A percentile compares a stretch with the other conserved stretches of the same genome.
These are phyloP conservation scores for Centella asiatica DNA, from an alignment of 129 eudicot species.

Conservation along the genomic window DNA sequence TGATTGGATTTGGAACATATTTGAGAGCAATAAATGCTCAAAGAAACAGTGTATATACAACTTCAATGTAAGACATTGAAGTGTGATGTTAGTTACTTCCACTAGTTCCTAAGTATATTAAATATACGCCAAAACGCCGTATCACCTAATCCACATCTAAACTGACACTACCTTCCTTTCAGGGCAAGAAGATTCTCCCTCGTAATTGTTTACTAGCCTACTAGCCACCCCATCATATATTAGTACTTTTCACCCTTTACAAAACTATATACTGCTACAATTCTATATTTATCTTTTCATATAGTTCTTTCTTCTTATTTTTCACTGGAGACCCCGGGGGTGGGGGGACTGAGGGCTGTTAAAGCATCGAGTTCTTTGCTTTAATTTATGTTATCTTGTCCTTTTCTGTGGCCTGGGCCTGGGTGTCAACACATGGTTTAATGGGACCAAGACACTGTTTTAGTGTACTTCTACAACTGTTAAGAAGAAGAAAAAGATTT, in stretches of 20 bases:
- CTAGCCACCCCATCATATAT: not conserved
- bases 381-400: not conserved
- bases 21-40: too few species aligned
- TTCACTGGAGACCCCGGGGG: too few species aligned
- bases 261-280: too few species aligned
- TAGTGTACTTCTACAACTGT: not conserved
- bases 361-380: too few species aligned
- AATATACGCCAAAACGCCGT: constrained; percentile 18
- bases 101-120: not conserved
- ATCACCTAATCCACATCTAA: constrained; percentile 21
- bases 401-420: constrained; percentile 7
- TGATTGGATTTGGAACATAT: not conserved
- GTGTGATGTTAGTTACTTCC: constrained; percentile 6
- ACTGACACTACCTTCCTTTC: constrained; percentile 27
- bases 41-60: not conserved
- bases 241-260: not conserved
- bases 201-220: constrained; percentile 15
- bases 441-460: not conserved
- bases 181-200: constrained; percentile 29
- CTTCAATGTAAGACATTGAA: constrained; percentile 3
- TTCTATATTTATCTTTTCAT: too few species aligned
- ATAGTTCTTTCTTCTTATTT: not conserved
- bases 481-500: not conserved
- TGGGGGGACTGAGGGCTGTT: too few species aligned
- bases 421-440: not conserved